These are phyloP conservation scores for Tetrahymena malaccensis DNA, from an alignment of 73 alveolate species.

Conservation along the genomic window DNA sequence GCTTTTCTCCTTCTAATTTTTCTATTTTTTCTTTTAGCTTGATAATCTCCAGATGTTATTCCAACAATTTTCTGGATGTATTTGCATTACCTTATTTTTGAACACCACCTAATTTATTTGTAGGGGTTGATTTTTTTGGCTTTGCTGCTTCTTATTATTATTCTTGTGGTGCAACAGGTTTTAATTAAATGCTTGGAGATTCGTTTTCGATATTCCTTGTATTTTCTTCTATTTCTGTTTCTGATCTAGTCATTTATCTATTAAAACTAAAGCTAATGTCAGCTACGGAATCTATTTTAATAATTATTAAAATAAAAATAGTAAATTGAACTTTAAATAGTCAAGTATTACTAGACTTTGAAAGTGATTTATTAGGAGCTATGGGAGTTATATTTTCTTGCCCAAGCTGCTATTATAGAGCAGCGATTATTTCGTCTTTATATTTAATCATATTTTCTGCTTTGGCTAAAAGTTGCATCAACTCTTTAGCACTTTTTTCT, in stretches of 20 bases:
- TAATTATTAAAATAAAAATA: not conserved
- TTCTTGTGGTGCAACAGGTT: not conserved
- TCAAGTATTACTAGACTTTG: not conserved
- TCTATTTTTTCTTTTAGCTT: not conserved
- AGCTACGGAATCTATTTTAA: not conserved
- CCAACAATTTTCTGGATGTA: not conserved
- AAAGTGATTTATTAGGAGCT: not conserved
- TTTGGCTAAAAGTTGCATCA: conserved; percentile 36
- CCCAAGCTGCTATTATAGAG: not conserved
- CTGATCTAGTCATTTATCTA: not conserved
- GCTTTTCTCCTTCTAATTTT: not conserved
- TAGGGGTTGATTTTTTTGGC: not conserved
- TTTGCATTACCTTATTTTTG: not conserved
- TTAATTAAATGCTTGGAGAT: not conserved
- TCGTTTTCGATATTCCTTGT: not conserved
- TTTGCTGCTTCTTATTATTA: not conserved
- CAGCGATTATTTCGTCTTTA: conserved; percentile 20
- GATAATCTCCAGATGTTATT: not conserved
- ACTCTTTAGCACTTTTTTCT: conserved; percentile 68
- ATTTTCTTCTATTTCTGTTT: not conserved
- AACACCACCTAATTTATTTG: not conserved
- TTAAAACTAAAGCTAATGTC: not conserved
- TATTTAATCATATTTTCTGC: conserved; percentile 49
- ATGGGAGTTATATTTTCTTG: not conserved
- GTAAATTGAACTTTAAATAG: not conserved